These are phyloP conservation scores for Ceratocystis colombiana DNA, from an alignment of 2,329 filamentous ascomycete genomes.

Conservation along the genomic window DNA sequence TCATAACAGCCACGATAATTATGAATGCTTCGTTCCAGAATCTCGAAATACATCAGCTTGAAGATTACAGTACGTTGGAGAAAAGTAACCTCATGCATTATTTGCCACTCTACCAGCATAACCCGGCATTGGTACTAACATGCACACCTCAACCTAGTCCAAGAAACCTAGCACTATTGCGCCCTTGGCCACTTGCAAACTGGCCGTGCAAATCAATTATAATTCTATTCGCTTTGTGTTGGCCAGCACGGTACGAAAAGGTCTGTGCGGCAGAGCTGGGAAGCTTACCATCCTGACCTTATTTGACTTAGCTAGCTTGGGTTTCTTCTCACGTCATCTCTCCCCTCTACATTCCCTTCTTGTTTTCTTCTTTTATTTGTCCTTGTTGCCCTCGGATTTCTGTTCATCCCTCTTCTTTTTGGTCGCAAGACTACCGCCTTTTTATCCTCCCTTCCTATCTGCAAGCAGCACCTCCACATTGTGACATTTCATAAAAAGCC, in stretches of 20 bases:
- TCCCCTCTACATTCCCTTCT: constrained; percentile 11
- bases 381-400: not conserved
- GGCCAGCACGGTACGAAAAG: constrained; percentile 2
- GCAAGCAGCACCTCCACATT: not conserved
- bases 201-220: not conserved
- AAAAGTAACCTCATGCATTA: not conserved
- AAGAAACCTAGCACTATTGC: not conserved
- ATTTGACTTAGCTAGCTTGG: constrained; percentile 5
- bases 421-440: not conserved
- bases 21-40: too few relatives aligned
- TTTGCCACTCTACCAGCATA: not conserved
- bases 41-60: too few relatives aligned
- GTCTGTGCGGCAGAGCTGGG: not conserved
- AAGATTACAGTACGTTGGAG: not conserved
- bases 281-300: constrained; percentile 4
- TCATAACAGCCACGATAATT: too few relatives aligned
- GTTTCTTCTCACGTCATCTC: not conserved
- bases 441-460: not conserved
- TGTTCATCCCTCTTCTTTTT: not conserved
- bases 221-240: not conserved
- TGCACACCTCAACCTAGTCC: not conserved
- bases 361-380: constrained; percentile 3
- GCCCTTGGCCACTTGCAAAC: not conserved
- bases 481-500: not conserved
- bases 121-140: not conserved